Base-by-base conservation (phyloP, 2,329 filamentous ascomycete genomes). In the Alternaria sp. region DNA sequence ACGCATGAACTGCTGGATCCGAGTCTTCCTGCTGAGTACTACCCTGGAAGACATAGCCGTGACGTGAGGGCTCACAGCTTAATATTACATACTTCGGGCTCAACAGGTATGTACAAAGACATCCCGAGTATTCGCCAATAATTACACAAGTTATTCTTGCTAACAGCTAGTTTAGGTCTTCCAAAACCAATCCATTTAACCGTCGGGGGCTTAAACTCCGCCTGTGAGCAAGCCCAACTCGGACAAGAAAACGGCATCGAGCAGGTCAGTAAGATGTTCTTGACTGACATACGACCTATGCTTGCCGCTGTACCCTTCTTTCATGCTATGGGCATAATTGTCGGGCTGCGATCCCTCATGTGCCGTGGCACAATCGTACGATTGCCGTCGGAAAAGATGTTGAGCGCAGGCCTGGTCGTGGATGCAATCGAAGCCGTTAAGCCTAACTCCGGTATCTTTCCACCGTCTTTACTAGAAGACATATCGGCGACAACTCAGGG, bases 31-130 rank as follows among this genome's bases (percentile, higher is more conserved):
- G 3, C 21, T 10, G 37, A 42, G 4, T 31, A 37, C n/a, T 55
- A 55, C 21, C 8, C n/a, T 9, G 53, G 53, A 3, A 42, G 37
- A 51, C 53, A 55, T 7, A 9, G 29, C 11, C 29, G 37, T n/a
- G 31, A 51, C n/a, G 9, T 23, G 11, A 26, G n/a, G 1, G 53
- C 53, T 8, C 11, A 24, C 2, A 51, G 45, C 9, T 24, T 55
- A 23, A 55, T 55, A 11, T n/a, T 55, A 10, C 53, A 55, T 14
- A 55, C 53, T 11, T 55, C 53, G 2, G 53, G 53, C 11, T 55
- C 53, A 23, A 55, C 53, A 3, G 53, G 53, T 33, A 42, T 17
- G 53, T 0, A 37, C 13, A 7, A 7, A 2, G 4, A 10, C 11
- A 33, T n/a, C 8, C 5, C 21, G 29, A 24, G 5, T 2, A 6